Percentiles rank a stretch among this genome's conserved stretches.
Evolutionary conservation across 345 rosid species (phyloP).

Genomic region (Noccaea bulbosa): DNA sequence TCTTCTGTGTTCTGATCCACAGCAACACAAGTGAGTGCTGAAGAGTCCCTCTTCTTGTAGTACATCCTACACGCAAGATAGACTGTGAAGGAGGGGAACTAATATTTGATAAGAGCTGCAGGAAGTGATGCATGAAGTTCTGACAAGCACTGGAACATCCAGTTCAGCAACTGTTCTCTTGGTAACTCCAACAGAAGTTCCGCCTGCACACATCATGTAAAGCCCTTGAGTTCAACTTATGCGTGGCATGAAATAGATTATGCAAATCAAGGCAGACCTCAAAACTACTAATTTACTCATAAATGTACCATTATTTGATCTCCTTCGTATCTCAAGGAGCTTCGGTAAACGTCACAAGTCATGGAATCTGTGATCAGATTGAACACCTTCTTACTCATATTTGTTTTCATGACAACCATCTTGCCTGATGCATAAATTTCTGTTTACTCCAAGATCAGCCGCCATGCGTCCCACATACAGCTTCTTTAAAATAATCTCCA

Average conservation of each 20-base stretch:
- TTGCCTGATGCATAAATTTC: conserved; percentile 82
- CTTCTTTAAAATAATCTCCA: conserved; percentile 90
- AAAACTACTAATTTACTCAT: conserved; percentile 2
- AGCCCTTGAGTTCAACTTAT: conserved; percentile 27
- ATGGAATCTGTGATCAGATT: conserved; percentile 80
- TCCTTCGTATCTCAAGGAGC: conserved; percentile 65
- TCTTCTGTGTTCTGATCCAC: too few species aligned
- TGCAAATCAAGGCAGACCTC: conserved; percentile 1
- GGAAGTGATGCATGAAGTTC: conserved; percentile 87
- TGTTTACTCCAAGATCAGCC: conserved; percentile 85
- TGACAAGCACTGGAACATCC: conserved; percentile 92
- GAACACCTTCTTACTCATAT: conserved; percentile 78
- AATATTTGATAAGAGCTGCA: conserved; percentile 78
- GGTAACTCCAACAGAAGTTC: conserved; percentile 95
- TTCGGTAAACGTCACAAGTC: conserved; percentile 67
- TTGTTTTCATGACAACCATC: conserved; percentile 86
- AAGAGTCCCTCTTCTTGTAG: too few species aligned
- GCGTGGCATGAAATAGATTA: conserved; percentile 14
- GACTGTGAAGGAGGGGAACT: conserved; percentile 31
- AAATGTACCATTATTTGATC: conserved; percentile 77
- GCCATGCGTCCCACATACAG: conserved; percentile 94
- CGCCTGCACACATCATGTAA: conserved; percentile 58
- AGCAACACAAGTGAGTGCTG: conserved; percentile 20
- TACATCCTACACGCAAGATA: conserved; percentile 30
- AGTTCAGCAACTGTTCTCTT: conserved; percentile 79